Evolutionary conservation across 768 basidiomycete species (phyloP), one percentile per base, ranked within the genome.

Genomic region (Amanita subjunquillea): DNA sequence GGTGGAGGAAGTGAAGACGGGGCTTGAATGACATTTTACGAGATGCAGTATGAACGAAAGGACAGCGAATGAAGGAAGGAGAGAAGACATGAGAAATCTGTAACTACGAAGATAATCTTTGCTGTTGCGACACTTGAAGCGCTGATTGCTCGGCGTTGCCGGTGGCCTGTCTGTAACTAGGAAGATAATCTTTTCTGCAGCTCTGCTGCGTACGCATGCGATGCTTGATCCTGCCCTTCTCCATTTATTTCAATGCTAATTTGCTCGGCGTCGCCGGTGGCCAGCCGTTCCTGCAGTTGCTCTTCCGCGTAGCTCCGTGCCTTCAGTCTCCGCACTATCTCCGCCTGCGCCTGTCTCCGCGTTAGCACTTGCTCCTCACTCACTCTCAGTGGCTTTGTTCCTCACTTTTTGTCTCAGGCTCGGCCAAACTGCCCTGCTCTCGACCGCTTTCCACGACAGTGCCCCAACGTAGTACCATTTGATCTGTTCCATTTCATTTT

Each of bases 391-490:
- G 27, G 9, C 27, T 29, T 30, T 23, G 41, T 15, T 32, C 48
- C 65, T 63, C 59, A 74, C 76, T 60, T 59, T 66, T 43, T 62
- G 61, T 46, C 55, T 63, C 53, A 69, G 65, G n/a, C 60, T 61
- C 22, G 65, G 63, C 76, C 77, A 79, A 40, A 77, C 54, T 53
- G 60, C 55, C 36, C 57, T 50, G 25, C 64, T 51, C 6, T 69
- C 54, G 4, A 58, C 60, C 13, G 69, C 53, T 0, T 59, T 60
- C 76, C 77, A 80, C n/a, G 63, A 57, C 43, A 72, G 66, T n/a
- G 69, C 72, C 12, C 78, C 78, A 23, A 80, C 66, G 54, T 78
- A 80, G 55, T 62, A 76, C 79, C 78, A 79, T 1, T 53, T 63
- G 37, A 68, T 67, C 75, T 78, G 43, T 25, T 5, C 27, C 45